A percentile compares a stretch with the other conserved stretches of the same genome.
These are phyloP conservation scores for Aspergillus floridensis DNA, from an alignment of 2,329 filamentous ascomycete genomes.

Conservation along the genomic window DNA sequence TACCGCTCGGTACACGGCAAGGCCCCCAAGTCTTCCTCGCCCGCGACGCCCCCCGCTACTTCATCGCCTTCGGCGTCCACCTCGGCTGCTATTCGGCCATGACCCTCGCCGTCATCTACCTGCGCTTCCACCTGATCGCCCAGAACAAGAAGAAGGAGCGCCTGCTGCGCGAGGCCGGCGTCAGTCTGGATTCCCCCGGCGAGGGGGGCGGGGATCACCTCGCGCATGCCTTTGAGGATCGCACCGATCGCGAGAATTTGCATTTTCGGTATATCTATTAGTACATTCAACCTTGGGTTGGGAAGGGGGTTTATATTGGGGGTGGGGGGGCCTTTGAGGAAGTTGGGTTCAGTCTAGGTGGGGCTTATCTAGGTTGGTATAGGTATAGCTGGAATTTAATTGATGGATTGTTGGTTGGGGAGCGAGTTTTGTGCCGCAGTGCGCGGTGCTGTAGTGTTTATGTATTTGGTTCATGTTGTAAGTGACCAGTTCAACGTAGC, in stretches of 20 bases:
- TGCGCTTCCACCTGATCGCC: slow-evolving; percentile 57
- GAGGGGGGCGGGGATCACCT: slow-evolving; percentile 22
- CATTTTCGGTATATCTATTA: slow-evolving; percentile 59
- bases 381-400: too few relatives aligned
- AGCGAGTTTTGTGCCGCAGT: too few relatives aligned
- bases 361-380: too few relatives aligned
- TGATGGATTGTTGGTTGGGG: too few relatives aligned
- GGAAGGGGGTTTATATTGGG: background rate
- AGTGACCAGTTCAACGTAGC: too few relatives aligned
- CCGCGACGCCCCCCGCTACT: slow-evolving; percentile 62
- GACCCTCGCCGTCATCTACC: slow-evolving; percentile 55
- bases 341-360: too few relatives aligned
- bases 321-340: background rate
- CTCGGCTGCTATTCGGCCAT: slow-evolving; percentile 66
- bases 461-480: too few relatives aligned
- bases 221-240: slow-evolving; percentile 60
- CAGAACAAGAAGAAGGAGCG: slow-evolving; percentile 61
- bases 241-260: slow-evolving; percentile 61
- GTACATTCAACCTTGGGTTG: background rate
- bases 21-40: slow-evolving; percentile 64
- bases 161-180: slow-evolving; percentile 43
- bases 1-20: slow-evolving; percentile 12
- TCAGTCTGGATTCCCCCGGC: slow-evolving; percentile 39
- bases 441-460: too few relatives aligned
- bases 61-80: slow-evolving; percentile 67